Evolutionary conservation across 257 asterid genomes (phyloP), one percentile per base, ranked within the genome.

Genomic region (Solanum neorickii): DNA sequence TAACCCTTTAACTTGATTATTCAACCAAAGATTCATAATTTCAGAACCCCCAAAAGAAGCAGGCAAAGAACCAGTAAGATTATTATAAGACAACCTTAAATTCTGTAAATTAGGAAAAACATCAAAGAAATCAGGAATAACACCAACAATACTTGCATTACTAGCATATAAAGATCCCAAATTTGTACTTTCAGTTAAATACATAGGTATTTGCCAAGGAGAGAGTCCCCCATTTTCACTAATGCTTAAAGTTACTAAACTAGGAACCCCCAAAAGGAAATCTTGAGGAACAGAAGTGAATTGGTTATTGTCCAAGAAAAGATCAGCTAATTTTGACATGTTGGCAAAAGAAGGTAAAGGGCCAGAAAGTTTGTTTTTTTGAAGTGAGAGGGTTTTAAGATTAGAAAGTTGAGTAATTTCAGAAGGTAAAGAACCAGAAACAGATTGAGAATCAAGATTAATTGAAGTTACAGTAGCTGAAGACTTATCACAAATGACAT

Each of bases 11-110:
- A 1, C 0, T 92, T 97, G 99, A 87, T 97, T 93, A 76, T 95
- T 94, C 88, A 97, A 90, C 99, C 99, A 95, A 4, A 97, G 91
- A 39, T 90, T 92, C 27, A 86, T 95, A 86, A 97, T 92, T 89
- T 84, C 98, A 21, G 98, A 93, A 68, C 93, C 90, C 84, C 97
- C 90, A 62, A 97, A 88, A 27, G 95, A 94, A 29, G 60, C 75
- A 35, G 99, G 99, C 70, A 97, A 85, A 35, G 93, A 66, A 62
- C 99, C 99, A 65, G 93, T 92, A 60, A 97, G 80, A 86, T 93
- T 90, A 84, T 97, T 97, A 92, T 97, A 97, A 41, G 98, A 94
- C 68, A 97, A 35, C 23, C 98, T 90, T 88, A 97, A 62, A 37
- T 92, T 86, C 87, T 88, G 95, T 88, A 97, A 88, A 93, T 90